Evolutionary conservation across 495 filamentous ascomycete species (phyloP).

Genomic region (Pseudevernia furfuracea): DNA sequence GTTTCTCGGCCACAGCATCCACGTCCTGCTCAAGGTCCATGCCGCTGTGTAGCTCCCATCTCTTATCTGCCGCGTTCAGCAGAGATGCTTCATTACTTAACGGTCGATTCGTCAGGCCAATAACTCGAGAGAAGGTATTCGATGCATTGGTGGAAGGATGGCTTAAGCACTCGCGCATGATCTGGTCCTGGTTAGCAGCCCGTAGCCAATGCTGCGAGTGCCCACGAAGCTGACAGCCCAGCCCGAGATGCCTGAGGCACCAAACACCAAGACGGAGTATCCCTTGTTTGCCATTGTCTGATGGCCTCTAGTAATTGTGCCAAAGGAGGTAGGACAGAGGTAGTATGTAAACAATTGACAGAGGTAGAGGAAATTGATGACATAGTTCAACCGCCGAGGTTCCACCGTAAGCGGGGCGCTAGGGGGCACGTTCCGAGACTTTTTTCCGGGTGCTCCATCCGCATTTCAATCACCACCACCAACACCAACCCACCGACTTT

Average conservation of each 20-base stretch:
- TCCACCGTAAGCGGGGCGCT: too few relatives aligned
- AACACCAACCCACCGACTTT: too few relatives aligned
- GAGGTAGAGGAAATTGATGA: too few relatives aligned
- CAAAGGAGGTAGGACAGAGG: too few relatives aligned
- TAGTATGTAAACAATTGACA: too few relatives aligned
- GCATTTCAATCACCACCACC: too few relatives aligned
- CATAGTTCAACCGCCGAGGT: too few relatives aligned
- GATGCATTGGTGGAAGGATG: slow-evolving; percentile 27
- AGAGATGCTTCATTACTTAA: slow-evolving; percentile 20
- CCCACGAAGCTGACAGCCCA: slow-evolving; percentile 23
- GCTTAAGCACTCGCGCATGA: slow-evolving; percentile 22
- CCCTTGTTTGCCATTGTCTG: background rate
- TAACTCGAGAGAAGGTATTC: slow-evolving; percentile 27
- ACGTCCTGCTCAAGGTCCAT: slow-evolving; percentile 25
- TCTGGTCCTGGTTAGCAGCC: background rate
- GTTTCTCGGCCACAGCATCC: slow-evolving; percentile 21
- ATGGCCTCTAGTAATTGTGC: too few relatives aligned
- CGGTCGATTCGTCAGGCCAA: slow-evolving; percentile 29
- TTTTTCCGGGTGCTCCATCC: too few relatives aligned
- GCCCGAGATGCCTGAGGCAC: slow-evolving; percentile 34
- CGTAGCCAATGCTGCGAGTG: background rate
- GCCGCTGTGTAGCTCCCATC: slow-evolving; percentile 16
- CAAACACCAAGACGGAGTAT: slow-evolving; percentile 30
- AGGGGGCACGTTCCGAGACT: too few relatives aligned
- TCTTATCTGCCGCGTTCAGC: slow-evolving; percentile 21